phyloP scores from a whole-genome alignment of 768 basidiomycete species.

The Boletus rubroflammeus region DNA sequence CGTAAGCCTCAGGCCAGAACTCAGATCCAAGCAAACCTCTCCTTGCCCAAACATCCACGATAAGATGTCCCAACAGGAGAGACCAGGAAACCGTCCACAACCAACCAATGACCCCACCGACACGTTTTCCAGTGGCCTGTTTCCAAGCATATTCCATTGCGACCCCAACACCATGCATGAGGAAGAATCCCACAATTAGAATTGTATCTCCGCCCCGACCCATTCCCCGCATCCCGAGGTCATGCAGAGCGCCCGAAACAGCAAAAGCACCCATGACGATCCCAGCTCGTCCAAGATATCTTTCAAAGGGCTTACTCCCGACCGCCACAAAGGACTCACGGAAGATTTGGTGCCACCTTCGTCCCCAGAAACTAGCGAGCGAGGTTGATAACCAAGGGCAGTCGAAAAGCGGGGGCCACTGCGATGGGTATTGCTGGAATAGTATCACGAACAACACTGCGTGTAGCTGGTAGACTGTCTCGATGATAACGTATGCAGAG shows the following conservation, averaged over 20 bases:
- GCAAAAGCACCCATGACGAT: conserved; percentile 56
- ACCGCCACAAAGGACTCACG: conserved; percentile 51
- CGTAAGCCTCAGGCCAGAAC: conserved; percentile 14
- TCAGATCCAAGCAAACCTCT: conserved; percentile 19
- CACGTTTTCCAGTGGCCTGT: conserved; percentile 40
- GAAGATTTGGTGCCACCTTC: conserved; percentile 68
- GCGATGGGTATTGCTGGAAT: conserved; percentile 44
- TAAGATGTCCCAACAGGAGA: conserved; percentile 41
- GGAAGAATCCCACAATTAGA: conserved; percentile 48
- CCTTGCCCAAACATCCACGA: conserved; percentile 43
- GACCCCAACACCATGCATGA: conserved; percentile 53
- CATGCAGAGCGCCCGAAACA: conserved; percentile 58
- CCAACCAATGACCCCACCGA: conserved; percentile 47
- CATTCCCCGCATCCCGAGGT: conserved; percentile 56
- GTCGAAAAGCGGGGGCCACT: conserved; percentile 66
- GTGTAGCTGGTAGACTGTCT: conserved; percentile 38
- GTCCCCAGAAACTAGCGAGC: conserved; percentile 59
- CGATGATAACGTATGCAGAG: conserved; percentile 43
- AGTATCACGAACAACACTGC: conserved; percentile 44
- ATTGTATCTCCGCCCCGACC: conserved; percentile 46
- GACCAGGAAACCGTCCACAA: conserved; percentile 52
- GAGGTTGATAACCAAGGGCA: conserved; percentile 56
- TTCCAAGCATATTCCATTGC: conserved; percentile 48
- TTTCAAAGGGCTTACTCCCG: conserved; percentile 44
- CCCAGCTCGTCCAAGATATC: conserved; percentile 46